Evolutionary conservation across 257 asterid genomes (phyloP), one percentile per base, ranked within the genome.

Genomic region (Nicotiana tomentosiformis): DNA sequence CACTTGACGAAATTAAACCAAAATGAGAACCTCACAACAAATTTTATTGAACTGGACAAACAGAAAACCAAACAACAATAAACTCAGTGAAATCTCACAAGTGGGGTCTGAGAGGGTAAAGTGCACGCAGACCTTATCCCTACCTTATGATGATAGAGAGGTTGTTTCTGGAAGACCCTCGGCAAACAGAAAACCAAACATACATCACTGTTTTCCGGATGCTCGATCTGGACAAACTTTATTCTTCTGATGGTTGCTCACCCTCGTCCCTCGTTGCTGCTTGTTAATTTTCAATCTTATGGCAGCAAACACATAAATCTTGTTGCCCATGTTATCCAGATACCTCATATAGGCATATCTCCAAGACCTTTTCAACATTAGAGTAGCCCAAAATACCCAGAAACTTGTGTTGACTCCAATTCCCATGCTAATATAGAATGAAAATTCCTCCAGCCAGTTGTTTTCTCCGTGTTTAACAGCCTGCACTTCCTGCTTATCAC

Each of bases 251-350:
- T 55, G 60, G n/a, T 55, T 55, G 17, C 20, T 55, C 60, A 14
- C 18, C 8, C 60, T 55, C 20, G 18, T 17, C 60, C 10, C 66
- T 11, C 18, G 14, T 29, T 65, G 39, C 39, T 74, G 37, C 62
- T 74, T 46, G 11, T 10, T n/a, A 8, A 20, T 74, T 3, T 55
- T 74, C 80, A 70, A 16, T 15, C 35, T 78, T 12, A 78, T n/a
- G 82, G 70, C 70, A 58, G 18, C 35, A 60, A 78, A 78, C 82
- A 78, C 70, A 78, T 58, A 78, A 78, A 78, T 78, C 56, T 60
- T 58, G 82, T 58, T 43, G 23, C 37, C 57, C 56, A 62, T 78
- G 18, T n/a, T 58, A 78, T 78, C 18, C 7, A 78, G 82, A 20
- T 4, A 78, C 57, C 58, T 60, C 69, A 78, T 57, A 78, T 78